Conservation (phyloP, 345 rosid genomes). For the Eucalyptus sp. region DNA sequence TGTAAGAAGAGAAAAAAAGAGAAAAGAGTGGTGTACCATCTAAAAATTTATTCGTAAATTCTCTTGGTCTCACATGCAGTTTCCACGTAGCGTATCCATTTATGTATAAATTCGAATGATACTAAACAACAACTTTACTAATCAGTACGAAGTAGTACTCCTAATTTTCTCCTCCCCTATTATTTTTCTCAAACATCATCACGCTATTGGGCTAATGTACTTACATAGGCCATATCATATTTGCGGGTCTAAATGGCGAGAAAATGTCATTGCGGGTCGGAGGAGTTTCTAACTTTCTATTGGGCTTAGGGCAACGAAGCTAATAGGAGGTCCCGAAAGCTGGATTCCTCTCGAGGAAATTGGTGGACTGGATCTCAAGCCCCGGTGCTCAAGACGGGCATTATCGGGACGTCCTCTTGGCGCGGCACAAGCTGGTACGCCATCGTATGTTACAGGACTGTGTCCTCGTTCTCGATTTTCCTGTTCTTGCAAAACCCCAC, state of each 20-base stretch:
- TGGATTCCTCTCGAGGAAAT: constrained; percentile 56
- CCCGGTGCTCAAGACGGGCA: constrained; percentile 48
- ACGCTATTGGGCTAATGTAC: neutral
- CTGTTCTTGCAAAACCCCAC: constrained; percentile 29
- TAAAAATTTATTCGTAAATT: neutral
- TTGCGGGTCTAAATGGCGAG: neutral
- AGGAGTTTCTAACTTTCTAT: neutral
- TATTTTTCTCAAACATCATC: neutral
- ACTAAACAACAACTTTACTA: neutral
- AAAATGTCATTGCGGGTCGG: neutral
- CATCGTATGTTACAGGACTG: constrained; percentile 57
- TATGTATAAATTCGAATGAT: neutral
- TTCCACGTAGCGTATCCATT: neutral
- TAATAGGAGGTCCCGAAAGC: neutral
- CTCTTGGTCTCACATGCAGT: neutral
- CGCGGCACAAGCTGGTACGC: constrained; percentile 62
- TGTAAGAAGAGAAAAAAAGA: neutral
- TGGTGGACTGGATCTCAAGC: constrained; percentile 56
- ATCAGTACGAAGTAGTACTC: neutral
- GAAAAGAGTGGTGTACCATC: neutral
- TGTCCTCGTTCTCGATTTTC: constrained; percentile 50
- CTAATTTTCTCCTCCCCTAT: neutral
- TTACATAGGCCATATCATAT: neutral
- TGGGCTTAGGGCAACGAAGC: neutral
- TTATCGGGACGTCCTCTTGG: constrained; percentile 68